Conservation (phyloP, 2,329 filamentous ascomycete species). For the Colletotrichum karsti region DNA sequence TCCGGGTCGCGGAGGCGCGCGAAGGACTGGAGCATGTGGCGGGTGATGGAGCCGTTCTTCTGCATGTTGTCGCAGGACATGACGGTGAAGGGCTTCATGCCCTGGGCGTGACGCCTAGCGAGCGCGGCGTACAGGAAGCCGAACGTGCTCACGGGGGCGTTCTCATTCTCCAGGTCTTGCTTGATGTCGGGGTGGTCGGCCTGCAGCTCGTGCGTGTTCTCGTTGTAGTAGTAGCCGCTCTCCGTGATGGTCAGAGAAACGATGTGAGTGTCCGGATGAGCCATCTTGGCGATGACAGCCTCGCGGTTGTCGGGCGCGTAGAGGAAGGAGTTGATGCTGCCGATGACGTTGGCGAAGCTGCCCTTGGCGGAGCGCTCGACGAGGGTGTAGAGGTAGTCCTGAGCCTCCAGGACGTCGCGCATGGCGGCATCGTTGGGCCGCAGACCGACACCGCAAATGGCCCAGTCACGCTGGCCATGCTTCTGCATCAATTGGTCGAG, state of each 20-base stretch:
- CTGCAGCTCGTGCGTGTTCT: conserved; percentile 63
- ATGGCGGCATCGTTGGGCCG: conserved; percentile 58
- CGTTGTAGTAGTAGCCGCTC: conserved; percentile 66
- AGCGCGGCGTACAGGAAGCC: conserved; percentile 62
- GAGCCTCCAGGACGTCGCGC: conserved; percentile 56
- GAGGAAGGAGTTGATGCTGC: conserved; percentile 61
- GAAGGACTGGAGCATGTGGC: conserved; percentile 59
- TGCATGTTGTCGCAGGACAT: conserved; percentile 67
- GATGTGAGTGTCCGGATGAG: conserved; percentile 60
- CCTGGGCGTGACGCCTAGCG: conserved; percentile 51
- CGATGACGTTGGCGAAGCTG: conserved; percentile 55
- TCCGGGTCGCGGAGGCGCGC: conserved; percentile 55
- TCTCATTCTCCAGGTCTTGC: conserved; percentile 54
- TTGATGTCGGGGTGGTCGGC: conserved; percentile 58
- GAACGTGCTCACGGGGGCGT: conserved; percentile 55
- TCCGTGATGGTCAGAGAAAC: conserved; percentile 65
- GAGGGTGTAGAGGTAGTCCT: conserved; percentile 62
- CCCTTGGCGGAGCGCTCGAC: conserved; percentile 62
- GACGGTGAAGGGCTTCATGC: conserved; percentile 61
- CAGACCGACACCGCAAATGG: conserved; percentile 61
- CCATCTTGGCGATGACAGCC: conserved; percentile 63
- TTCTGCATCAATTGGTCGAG: conserved; percentile 57
- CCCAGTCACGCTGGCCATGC: conserved; percentile 52
- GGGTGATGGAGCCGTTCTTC: conserved; percentile 63
- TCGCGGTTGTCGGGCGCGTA: conserved; percentile 60